phyloP scores from a whole-genome alignment of 2,329 filamentous ascomycete species.

The Xylariaceae sp. region DNA sequence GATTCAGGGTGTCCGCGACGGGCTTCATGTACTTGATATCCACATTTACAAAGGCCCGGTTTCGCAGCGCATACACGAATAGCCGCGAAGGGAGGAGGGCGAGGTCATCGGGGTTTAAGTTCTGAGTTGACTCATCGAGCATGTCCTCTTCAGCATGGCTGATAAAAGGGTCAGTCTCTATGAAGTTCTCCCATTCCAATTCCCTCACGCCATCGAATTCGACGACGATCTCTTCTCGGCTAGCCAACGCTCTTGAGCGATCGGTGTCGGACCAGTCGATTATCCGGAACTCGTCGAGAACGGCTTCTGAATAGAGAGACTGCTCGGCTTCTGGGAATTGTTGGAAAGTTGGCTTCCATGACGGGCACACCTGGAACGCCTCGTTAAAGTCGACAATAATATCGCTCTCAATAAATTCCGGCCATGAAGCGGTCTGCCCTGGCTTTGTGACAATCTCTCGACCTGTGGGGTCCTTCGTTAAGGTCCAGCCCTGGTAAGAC shows the following conservation, averaged over 20 bases:
- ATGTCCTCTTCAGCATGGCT: slow-evolving; percentile 5
- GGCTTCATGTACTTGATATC: slow-evolving; percentile 16
- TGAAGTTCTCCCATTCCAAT: slow-evolving; percentile 16
- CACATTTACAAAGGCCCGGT: slow-evolving; percentile 17
- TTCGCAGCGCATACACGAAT: slow-evolving; percentile 19
- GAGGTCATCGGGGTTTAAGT: slow-evolving; percentile 12
- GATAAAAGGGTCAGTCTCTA: slow-evolving; percentile 14
- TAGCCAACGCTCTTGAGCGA: slow-evolving; percentile 9
- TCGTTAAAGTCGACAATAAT: slow-evolving; percentile 20
- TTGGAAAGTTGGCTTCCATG: slow-evolving; percentile 19
- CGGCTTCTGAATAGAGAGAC: slow-evolving; percentile 13
- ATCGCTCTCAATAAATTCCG: slow-evolving; percentile 19
- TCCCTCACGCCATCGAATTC: slow-evolving; percentile 18
- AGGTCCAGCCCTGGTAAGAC: slow-evolving; percentile 18
- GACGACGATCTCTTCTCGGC: slow-evolving; percentile 14
- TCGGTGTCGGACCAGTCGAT: slow-evolving; percentile 16
- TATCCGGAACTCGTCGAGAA: slow-evolving; percentile 16
- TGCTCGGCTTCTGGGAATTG: slow-evolving; percentile 15
- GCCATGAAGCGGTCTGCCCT: slow-evolving; percentile 13
- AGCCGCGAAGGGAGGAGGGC: slow-evolving; percentile 17
- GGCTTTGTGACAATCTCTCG: slow-evolving; percentile 13
- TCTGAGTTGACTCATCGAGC: slow-evolving; percentile 10
- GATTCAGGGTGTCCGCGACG: slow-evolving; percentile 14
- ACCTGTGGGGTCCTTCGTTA: slow-evolving; percentile 17
- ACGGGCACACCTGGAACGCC: slow-evolving; percentile 17